A percentile compares a stretch with the other conserved stretches of the same genome.
These are phyloP conservation scores for Klebsormidium nitens DNA, from an alignment of 139 green algal species.

Conservation along the genomic window DNA sequence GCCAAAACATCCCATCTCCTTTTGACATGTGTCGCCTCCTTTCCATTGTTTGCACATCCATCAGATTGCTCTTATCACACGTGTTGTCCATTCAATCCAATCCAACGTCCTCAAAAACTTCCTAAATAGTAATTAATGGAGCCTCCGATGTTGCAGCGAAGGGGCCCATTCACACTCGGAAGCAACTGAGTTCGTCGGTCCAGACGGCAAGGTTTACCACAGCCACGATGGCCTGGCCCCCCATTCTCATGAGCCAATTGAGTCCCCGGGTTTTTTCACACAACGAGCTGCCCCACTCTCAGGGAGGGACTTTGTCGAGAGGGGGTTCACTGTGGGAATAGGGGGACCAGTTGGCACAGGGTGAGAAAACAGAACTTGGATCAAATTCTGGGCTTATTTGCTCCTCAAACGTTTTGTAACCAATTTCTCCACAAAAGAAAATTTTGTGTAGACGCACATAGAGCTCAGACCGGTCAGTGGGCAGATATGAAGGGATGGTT, in stretches of 20 bases:
- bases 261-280: slow-evolving; percentile 26
- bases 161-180: slow-evolving; percentile 1
- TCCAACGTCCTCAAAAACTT: too few species aligned
- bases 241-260: slow-evolving; percentile 45
- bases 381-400: not conserved
- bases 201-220: slow-evolving; percentile 29
- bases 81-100: too few species aligned
- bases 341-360: slow-evolving; percentile 46
- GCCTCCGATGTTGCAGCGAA: too few species aligned
- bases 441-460: too few species aligned
- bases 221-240: slow-evolving; percentile 47
- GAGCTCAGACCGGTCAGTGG: too few species aligned
- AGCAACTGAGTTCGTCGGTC: not conserved
- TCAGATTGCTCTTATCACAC: too few species aligned
- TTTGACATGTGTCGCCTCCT: too few species aligned
- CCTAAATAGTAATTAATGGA: too few species aligned
- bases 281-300: not conserved
- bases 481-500: not conserved
- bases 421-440: not conserved
- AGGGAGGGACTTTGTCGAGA: slow-evolving; percentile 22
- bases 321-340: slow-evolving; percentile 49
- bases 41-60: too few species aligned
- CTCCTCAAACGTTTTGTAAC: not conserved
- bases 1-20: too few species aligned
- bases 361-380: not conserved